Percentiles rank a stretch among this genome's conserved stretches.
These are phyloP conservation scores for Mrakia blollopis DNA, from an alignment of 768 basidiomycete genomes.

Conservation along the genomic window DNA sequence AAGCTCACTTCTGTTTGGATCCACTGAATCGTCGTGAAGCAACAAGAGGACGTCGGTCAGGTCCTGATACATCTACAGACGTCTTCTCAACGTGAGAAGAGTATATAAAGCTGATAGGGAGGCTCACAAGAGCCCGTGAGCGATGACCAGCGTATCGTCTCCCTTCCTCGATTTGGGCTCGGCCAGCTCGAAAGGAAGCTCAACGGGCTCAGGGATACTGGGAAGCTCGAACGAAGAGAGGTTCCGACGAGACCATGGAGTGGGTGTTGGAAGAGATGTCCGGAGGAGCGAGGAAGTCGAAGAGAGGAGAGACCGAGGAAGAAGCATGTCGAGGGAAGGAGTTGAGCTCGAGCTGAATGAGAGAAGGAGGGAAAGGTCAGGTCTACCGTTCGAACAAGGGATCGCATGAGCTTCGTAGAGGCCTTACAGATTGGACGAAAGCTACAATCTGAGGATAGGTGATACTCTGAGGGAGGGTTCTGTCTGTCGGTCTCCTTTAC, in stretches of 20 bases:
- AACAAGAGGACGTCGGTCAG: too few relatives aligned
- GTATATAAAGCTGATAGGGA: neutral
- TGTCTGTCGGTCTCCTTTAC: too few relatives aligned
- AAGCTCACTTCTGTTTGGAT: constrained; percentile 64
- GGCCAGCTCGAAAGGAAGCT: constrained; percentile 29
- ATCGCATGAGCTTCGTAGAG: too few relatives aligned
- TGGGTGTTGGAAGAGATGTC: neutral
- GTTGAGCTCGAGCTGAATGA: neutral
- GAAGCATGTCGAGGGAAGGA: constrained; percentile 1
- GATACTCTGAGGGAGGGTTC: too few relatives aligned
- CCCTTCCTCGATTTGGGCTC: neutral
- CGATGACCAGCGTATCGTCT: constrained; percentile 28
- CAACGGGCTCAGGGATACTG: constrained; percentile 14
- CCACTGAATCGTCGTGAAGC: constrained; percentile 51
- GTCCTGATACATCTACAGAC: neutral
- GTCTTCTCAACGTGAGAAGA: too few relatives aligned
- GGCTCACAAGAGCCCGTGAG: constrained; percentile 28
- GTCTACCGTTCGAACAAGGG: neutral
- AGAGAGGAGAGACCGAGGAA: constrained; percentile 7
- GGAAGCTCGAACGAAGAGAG: constrained; percentile 4
- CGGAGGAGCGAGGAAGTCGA: neutral
- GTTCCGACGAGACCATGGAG: neutral
- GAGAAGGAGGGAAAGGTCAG: neutral
- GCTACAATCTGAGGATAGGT: too few relatives aligned
- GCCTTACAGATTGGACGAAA: too few relatives aligned